These are phyloP conservation scores for Gossypium bickii DNA, from an alignment of 345 rosid genomes.

Conservation along the genomic window DNA sequence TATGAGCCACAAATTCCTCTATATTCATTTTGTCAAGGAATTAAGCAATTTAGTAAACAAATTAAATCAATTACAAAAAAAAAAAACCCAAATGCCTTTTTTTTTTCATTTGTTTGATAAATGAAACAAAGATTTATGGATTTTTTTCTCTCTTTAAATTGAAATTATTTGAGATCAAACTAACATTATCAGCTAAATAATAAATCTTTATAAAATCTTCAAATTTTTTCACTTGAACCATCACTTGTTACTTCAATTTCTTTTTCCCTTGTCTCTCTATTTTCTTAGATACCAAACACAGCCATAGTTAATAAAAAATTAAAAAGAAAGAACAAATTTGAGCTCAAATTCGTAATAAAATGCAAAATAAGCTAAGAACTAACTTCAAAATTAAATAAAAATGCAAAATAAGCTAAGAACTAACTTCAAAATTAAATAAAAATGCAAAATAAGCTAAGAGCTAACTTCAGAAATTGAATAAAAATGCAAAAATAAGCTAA, in stretches of 20 bases:
- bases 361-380: constrained; percentile 6
- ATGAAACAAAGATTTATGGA: constrained; percentile 3
- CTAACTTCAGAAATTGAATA: constrained; percentile 6
- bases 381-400: too few relatives aligned
- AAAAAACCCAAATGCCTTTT: background rate
- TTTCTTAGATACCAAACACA: background rate
- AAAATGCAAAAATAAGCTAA: background rate
- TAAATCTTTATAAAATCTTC: background rate
- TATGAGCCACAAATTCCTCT: constrained; percentile 98
- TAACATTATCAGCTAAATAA: background rate
- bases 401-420: background rate
- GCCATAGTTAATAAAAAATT: background rate
- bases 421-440: background rate
- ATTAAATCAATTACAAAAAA: background rate
- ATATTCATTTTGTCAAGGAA: constrained; percentile 47
- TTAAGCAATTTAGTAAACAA: constrained; percentile 6
- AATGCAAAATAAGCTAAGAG: too few relatives aligned
- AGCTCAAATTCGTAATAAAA: background rate
- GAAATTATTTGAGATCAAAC: constrained; percentile 7
- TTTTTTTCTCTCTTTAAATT: background rate
- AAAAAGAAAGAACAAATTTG: background rate
- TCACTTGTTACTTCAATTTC: background rate
- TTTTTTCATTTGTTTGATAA: background rate
- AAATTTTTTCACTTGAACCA: background rate
- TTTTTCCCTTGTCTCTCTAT: background rate